Conservation (phyloP, 768 basidiomycete genomes). For the Xanthoconium purpureum region DNA sequence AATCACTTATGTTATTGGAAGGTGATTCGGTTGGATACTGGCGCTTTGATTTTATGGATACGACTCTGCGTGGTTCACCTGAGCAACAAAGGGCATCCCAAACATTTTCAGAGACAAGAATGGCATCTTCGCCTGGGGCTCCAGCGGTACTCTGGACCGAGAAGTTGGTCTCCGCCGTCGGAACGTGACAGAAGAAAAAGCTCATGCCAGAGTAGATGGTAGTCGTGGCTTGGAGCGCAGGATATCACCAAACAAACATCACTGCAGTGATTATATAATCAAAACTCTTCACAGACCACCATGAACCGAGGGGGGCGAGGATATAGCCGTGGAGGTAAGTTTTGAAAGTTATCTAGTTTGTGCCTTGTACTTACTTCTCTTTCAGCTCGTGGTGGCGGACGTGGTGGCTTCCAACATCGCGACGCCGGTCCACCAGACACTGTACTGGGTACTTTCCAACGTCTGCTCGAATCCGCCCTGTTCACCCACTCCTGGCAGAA, state of each 20-base stretch:
- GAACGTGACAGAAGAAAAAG: constrained; percentile 33
- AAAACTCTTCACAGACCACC: background rate
- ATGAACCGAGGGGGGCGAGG: constrained; percentile 59
- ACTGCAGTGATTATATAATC: constrained; percentile 25
- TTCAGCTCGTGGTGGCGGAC: constrained; percentile 57
- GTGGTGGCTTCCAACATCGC: constrained; percentile 69
- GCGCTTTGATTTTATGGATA: constrained; percentile 26
- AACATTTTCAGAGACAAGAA: constrained; percentile 32
- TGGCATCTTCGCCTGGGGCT: constrained; percentile 20
- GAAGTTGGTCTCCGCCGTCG: constrained; percentile 28
- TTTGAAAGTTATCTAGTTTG: background rate
- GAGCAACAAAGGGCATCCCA: constrained; percentile 30
- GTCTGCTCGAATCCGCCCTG: background rate
- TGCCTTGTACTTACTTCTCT: background rate
- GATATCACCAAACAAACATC: too few species aligned
- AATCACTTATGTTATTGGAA: constrained; percentile 1
- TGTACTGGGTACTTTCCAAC: constrained; percentile 54
- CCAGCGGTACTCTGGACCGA: constrained; percentile 13
- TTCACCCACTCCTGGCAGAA: constrained; percentile 48
- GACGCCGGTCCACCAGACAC: constrained; percentile 78
- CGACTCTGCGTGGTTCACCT: constrained; percentile 7
- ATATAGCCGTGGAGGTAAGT: constrained; percentile 50
- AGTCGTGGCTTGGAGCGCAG: background rate
- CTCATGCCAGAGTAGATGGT: constrained; percentile 28
- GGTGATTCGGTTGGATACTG: background rate